Conservation (phyloP, 208 protist genomes). For the Acanthamoeba sp. region DNA sequence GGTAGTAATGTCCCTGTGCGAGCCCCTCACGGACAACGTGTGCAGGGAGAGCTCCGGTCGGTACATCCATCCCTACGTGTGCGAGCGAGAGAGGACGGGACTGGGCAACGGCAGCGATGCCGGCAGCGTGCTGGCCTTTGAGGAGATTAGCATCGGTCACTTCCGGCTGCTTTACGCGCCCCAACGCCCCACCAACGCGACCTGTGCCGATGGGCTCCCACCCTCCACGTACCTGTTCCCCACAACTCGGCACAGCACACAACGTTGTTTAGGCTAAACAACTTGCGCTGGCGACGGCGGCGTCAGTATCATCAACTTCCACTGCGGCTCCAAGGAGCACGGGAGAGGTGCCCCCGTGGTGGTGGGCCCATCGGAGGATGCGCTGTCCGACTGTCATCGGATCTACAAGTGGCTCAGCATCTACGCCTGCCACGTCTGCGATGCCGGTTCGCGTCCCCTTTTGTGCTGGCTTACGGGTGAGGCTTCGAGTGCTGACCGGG, state of each 20-base stretch:
- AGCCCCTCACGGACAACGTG: conserved; percentile 42
- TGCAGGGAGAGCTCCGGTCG: neutral
- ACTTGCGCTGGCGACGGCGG: too few species aligned
- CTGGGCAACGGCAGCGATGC: conserved; percentile 61
- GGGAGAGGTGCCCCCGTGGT: neutral
- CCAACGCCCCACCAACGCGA: neutral
- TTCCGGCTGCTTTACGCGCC: conserved; percentile 41
- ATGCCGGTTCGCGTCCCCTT: neutral
- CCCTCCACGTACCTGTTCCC: neutral
- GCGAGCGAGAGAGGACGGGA: neutral
- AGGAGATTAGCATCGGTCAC: neutral
- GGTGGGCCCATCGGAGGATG: neutral
- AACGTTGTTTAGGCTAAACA: too few species aligned
- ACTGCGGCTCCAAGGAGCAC: conserved; percentile 17
- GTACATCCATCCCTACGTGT: conserved; percentile 38
- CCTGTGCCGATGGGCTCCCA: neutral
- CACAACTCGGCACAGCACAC: too few species aligned
- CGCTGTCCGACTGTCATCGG: conserved; percentile 36
- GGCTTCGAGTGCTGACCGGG: neutral
- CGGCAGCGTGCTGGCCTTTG: conserved; percentile 33
- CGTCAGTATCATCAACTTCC: conserved; percentile 37
- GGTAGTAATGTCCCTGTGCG: conserved; percentile 41
- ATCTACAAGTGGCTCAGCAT: conserved; percentile 59
- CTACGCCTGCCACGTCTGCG: conserved; percentile 48
- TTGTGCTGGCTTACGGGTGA: neutral